phyloP scores from a whole-genome alignment of 2,329 filamentous ascomycete genomes.

The Metarhizium brunneum region DNA sequence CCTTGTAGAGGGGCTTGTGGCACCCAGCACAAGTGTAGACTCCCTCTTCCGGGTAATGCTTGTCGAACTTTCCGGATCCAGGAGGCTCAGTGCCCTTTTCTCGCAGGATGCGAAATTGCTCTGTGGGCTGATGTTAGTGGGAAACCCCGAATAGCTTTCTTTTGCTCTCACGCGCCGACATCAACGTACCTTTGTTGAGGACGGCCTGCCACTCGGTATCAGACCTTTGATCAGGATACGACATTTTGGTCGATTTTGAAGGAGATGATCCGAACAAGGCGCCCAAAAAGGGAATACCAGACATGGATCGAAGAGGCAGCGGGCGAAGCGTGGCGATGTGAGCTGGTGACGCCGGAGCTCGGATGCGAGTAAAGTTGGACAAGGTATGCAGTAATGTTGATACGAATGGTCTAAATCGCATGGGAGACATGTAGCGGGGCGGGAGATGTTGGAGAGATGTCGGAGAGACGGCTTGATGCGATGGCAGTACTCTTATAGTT shows the following conservation, averaged over 20 bases:
- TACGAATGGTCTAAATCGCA: slow-evolving; percentile 41
- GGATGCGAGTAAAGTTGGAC: slow-evolving; percentile 30
- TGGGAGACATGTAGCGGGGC: slow-evolving; percentile 18
- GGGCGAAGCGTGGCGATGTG: slow-evolving; percentile 16
- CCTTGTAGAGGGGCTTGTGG: slow-evolving; percentile 80
- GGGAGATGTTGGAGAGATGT: background rate
- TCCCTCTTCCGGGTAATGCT: slow-evolving; percentile 67
- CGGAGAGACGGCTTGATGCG: slow-evolving; percentile 1
- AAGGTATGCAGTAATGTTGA: slow-evolving; percentile 38
- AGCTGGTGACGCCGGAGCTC: slow-evolving; percentile 12
- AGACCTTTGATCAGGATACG: slow-evolving; percentile 71
- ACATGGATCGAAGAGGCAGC: slow-evolving; percentile 49
- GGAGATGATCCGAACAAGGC: slow-evolving; percentile 62
- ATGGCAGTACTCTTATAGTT: background rate
- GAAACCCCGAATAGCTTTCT: background rate
- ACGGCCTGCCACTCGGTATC: slow-evolving; percentile 86
- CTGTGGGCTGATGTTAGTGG: slow-evolving; percentile 34
- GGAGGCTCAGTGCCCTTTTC: slow-evolving; percentile 85
- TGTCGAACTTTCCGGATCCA: slow-evolving; percentile 75
- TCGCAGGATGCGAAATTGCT: slow-evolving; percentile 91
- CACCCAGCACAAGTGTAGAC: slow-evolving; percentile 86
- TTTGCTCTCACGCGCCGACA: background rate
- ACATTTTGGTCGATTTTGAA: slow-evolving; percentile 48
- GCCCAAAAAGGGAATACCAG: slow-evolving; percentile 68
- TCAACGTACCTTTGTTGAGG: slow-evolving; percentile 45